phyloP scores from a whole-genome alignment of 805 yeast species.

The Trichomonascus vanleenenianus region DNA sequence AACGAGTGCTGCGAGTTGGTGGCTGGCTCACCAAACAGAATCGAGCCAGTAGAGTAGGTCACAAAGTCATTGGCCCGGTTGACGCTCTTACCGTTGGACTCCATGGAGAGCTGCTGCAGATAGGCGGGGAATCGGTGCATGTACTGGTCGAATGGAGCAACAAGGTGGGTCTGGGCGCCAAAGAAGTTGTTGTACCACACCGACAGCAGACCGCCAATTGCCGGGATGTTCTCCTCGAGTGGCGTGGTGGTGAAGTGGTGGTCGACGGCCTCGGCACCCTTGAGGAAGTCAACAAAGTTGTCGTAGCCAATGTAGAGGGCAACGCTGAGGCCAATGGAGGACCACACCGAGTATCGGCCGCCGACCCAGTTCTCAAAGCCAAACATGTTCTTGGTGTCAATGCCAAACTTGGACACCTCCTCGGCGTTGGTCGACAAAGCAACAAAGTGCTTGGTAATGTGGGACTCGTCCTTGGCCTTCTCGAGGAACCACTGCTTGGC shows the following conservation, averaged over 20 bases:
- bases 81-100: conserved; percentile 97
- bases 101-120: conserved; percentile 97
- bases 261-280: conserved; percentile 98
- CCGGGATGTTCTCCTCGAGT: conserved; percentile 85
- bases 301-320: conserved; percentile 94
- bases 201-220: conserved; percentile 83
- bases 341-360: conserved; percentile 99
- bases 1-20: conserved; percentile 98
- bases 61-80: conserved; percentile 88
- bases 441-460: conserved; percentile 95
- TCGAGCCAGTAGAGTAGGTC: conserved; percentile 91
- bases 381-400: conserved; percentile 96
- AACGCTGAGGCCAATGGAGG: conserved; percentile 94
- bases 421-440: conserved; percentile 90
- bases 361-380: conserved; percentile 99
- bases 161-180: conserved; percentile 97
- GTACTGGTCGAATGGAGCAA: conserved; percentile 98
- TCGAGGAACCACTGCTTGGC: conserved; percentile 93
- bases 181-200: conserved; percentile 99
- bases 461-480: conserved; percentile 53
- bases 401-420: conserved; percentile 92
- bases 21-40: conserved; percentile 96
- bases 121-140: conserved; percentile 99
- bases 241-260: conserved; percentile 80
- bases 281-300: conserved; percentile 82